Evolutionary conservation across 495 filamentous ascomycete species (phyloP), one percentile per base, ranked within the genome.

Genomic region (Mytilinidion resinicola): DNA sequence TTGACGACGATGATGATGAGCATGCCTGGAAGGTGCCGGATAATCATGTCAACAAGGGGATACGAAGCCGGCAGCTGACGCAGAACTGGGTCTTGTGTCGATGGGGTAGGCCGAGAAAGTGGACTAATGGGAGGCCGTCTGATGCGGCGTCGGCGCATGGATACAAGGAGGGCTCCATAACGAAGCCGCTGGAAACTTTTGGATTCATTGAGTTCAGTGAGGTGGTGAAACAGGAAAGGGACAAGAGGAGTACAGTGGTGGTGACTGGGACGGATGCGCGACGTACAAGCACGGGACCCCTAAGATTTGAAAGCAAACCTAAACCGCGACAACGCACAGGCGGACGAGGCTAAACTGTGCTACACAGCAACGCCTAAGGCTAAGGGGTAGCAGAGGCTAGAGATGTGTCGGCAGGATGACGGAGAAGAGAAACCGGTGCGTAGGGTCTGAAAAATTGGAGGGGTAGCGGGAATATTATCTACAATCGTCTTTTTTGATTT

Each of bases 61-160:
- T 65, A 17, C 44, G 62, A 17, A 52, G 46, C 21, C 41, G 57
- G 50, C 14, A 53, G 20, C 21, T 65, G 51, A 61, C 54, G 41
- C 58, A 61, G 21, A 49, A 50, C 12, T 65, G 57, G 62, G 62
- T 61, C 53, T 56, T 36, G 41, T 61, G 53, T 54, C 47, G 62
- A 20, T 65, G 62, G 57, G 62, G 62, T 12, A 47, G 62, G 38
- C 30, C 15, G 34, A 49, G 54, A 39, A 58, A 44, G 52, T 64
- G 51, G 19, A 42, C 38, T n/a, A 41, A 57, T 15, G 53, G 57
- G 12, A 20, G 25, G 37, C 19, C 19, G n/a, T 53, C 30, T 9
- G 52, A 55, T 49, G 30, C 39, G 19, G 4, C 12, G 43, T 37
- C 37, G 44, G 48, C 44, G 10, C 58, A 65, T 61, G 62, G 57